Conservation (phyloP, 2,329 filamentous ascomycete species). For the Thelonectria blattea region DNA sequence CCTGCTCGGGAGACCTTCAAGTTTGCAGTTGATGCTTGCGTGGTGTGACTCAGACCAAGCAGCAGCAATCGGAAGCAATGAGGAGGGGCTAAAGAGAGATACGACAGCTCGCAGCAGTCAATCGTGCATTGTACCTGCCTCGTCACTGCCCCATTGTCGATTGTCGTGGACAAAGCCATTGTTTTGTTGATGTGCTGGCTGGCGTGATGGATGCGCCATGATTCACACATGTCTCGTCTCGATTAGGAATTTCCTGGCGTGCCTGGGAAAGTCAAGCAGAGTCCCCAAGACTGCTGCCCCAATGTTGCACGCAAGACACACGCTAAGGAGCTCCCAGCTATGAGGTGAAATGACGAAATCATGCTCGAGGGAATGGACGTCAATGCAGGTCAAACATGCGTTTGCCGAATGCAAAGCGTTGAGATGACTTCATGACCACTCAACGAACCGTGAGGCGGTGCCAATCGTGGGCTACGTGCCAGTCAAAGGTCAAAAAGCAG, state of each 20-base stretch:
- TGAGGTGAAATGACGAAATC: neutral
- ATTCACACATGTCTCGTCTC: neutral
- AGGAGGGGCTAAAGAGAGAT: too few species aligned
- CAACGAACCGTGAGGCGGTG: neutral
- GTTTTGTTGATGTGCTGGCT: neutral
- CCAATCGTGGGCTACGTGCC: neutral
- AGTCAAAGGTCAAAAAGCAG: neutral
- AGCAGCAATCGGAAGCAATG: neutral
- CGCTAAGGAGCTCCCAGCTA: neutral
- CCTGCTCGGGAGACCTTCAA: too few species aligned
- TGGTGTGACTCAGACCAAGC: neutral
- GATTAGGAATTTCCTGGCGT: neutral
- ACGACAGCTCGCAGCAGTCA: too few species aligned
- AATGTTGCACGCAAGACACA: too few species aligned
- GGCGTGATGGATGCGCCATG: neutral
- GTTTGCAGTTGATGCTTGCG: too few species aligned
- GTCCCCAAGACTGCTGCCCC: too few species aligned
- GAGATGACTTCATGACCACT: neutral
- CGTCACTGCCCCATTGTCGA: neutral
- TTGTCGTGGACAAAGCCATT: neutral
- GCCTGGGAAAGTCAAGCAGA: too few species aligned
- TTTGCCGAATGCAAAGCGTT: neutral
- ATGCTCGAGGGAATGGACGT: neutral
- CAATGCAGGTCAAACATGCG: neutral
- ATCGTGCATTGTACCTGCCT: neutral